phyloP scores from a whole-genome alignment of 768 basidiomycete species.

The Russula griseocarnosa region DNA sequence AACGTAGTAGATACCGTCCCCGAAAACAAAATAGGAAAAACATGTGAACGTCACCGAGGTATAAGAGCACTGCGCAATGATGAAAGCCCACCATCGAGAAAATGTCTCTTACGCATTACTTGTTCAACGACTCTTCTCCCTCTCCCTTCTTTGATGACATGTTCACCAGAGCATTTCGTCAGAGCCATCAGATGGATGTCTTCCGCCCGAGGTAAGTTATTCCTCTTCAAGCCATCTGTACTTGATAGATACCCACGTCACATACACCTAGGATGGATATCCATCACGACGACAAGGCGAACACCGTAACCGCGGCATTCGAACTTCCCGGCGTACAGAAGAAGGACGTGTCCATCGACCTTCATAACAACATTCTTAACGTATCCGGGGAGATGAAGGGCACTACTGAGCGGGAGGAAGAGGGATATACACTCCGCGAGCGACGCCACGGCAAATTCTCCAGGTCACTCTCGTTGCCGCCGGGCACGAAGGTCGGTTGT shows the following conservation, averaged over 20 bases:
- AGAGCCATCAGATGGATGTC: constrained; percentile 15
- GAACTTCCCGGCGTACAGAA: constrained; percentile 55
- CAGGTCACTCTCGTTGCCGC: constrained; percentile 30
- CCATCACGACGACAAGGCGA: constrained; percentile 46
- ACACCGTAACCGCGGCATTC: constrained; percentile 51
- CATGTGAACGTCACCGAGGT: not conserved
- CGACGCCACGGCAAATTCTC: constrained; percentile 34
- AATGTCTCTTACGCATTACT: constrained; percentile 38
- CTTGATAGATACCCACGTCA: not conserved
- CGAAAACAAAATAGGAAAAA: not conserved
- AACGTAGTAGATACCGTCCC: too few species aligned
- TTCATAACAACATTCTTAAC: constrained; percentile 47
- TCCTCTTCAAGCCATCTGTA: not conserved
- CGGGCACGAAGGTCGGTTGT: constrained; percentile 27
- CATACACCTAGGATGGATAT: constrained; percentile 49
- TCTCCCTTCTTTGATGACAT: constrained; percentile 45
- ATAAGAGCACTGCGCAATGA: not conserved
- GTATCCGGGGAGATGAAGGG: constrained; percentile 48
- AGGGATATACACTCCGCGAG: constrained; percentile 37
- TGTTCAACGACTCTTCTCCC: constrained; percentile 40
- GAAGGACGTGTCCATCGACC: constrained; percentile 50
- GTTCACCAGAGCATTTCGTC: constrained; percentile 29
- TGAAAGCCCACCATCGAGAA: not conserved
- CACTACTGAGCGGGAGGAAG: constrained; percentile 36
- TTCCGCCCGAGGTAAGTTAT: constrained; percentile 22